A percentile compares a stretch with the other conserved stretches of the same genome.
These are phyloP conservation scores for Naumovozyma baii DNA, from an alignment of 805 yeast genomes.

Conservation along the genomic window DNA sequence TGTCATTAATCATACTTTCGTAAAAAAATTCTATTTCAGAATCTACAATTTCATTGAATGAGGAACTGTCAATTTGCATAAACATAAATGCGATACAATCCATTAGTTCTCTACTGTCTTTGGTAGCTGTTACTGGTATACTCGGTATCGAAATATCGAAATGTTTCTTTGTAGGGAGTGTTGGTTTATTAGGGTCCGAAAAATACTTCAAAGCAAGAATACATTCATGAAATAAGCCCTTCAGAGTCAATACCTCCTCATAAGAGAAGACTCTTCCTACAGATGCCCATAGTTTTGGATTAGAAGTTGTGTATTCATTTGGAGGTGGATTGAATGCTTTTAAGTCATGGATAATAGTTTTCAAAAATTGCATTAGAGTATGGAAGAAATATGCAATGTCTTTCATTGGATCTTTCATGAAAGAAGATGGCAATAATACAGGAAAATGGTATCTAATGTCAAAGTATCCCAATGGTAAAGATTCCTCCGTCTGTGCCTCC, in stretches of 20 bases:
- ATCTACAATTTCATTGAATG: conserved; percentile 85
- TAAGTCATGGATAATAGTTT: conserved; percentile 80
- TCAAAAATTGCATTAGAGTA: conserved; percentile 79
- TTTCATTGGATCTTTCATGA: conserved; percentile 55
- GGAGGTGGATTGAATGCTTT: conserved; percentile 86
- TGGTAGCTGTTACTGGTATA: conserved; percentile 75
- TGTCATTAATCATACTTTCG: conserved; percentile 68
- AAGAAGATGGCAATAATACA: conserved; percentile 44
- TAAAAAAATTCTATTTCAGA: conserved; percentile 71
- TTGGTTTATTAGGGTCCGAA: conserved; percentile 31
- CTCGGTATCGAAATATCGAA: conserved; percentile 73
- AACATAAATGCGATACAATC: conserved; percentile 90
- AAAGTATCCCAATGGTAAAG: conserved; percentile 30
- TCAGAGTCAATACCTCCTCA: conserved; percentile 74
- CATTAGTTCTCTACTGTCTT: conserved; percentile 92
- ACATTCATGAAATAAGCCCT: conserved; percentile 75
- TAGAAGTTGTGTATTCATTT: conserved; percentile 38
- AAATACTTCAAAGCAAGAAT: conserved; percentile 72
- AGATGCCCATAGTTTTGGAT: conserved; percentile 66
- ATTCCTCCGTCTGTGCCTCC: conserved; percentile 8
- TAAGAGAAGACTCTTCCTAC: conserved; percentile 72
- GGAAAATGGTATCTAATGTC: conserved; percentile 46
- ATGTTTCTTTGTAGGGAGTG: conserved; percentile 20
- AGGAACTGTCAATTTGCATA: conserved; percentile 88
- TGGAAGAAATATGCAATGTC: conserved; percentile 84